Conservation (phyloP, 2,329 filamentous ascomycete species). For the Neodidymelliopsis sp. region DNA sequence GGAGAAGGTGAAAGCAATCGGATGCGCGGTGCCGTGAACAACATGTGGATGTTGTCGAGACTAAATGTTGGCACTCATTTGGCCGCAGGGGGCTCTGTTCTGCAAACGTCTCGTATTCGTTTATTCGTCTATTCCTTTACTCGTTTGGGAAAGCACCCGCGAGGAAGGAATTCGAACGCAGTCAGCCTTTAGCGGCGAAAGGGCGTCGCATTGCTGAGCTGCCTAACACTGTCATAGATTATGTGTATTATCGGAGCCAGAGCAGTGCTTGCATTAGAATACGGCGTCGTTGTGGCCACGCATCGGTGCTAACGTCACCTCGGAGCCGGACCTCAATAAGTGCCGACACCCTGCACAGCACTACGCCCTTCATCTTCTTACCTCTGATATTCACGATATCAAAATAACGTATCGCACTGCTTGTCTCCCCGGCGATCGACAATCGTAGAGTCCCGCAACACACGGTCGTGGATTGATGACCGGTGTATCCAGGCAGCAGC, state of each 20-base stretch:
- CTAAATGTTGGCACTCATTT: background rate
- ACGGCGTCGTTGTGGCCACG: background rate
- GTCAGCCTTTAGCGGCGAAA: slow-evolving; percentile 3
- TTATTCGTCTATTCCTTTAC: background rate
- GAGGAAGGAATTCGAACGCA: background rate
- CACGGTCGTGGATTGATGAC: background rate
- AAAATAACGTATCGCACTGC: background rate
- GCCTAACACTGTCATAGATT: slow-evolving; percentile 2
- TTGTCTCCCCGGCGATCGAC: no score
- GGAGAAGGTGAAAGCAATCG: background rate
- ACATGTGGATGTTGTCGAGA: background rate
- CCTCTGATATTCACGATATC: background rate
- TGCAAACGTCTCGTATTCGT: no score
- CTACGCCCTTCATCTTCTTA: background rate
- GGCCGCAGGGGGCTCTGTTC: no score
- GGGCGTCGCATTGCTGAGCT: slow-evolving; percentile 7
- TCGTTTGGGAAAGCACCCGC: background rate
- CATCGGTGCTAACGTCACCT: background rate
- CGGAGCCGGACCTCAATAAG: slow-evolving; percentile 7
- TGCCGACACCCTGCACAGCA: background rate
- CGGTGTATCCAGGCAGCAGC: slow-evolving; percentile 1
- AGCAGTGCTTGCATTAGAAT: slow-evolving; percentile 7
- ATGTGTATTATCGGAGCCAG: background rate
- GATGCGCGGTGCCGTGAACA: background rate
- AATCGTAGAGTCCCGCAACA: background rate